Evolutionary conservation across 495 filamentous ascomycete genomes (phyloP), one percentile per base, ranked within the genome.

Genomic region (Penicillium soppii): DNA sequence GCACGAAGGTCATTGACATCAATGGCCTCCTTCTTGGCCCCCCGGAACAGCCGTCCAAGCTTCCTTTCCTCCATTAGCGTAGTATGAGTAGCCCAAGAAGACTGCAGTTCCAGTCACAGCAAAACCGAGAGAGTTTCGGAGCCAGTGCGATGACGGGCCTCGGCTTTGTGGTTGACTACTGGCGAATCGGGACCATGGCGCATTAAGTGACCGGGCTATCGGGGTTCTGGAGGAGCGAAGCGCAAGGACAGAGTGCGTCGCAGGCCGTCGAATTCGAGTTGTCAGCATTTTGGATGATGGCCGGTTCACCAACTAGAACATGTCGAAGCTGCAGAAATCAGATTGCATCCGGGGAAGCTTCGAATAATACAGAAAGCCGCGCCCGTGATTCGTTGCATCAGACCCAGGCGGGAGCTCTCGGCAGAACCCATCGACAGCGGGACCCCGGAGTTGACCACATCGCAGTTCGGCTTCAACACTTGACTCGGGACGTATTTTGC

Each of bases 1-100:
- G 83, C 84, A 58, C 86, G 87, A 16, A 92, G 80, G 25, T 85
- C 57, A 48, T 92, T 65, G 29, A 58, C 46, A 23, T 67, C 57
- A 5, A 64, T 54, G n/a, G 58, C 42, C 17, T 62, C 53, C 42
- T 65, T 59, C 8, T 53, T 61, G 2, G 51, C 55, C 6, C n/a
- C 39, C 32, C 30, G 63, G 47, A 21, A 35, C 53, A 27, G 63
- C 59, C n/a, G 49, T 47, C 45, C 59, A 56, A 29, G 41, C 45
- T 5, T 51, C 49, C 22, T 60, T 53, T 30, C 43, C 54, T 19
- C 60, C 54, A 32, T 50, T 53, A 12, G 61, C 65, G 25, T 65
- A 44, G 56, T 64, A 71, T 21, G 66, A 65, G 40, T 76, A 76
- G 7, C 59, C 61, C 7, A 71, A 45, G 50, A 68, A 71, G 9